Percentiles rank a stretch among this genome's conserved stretches.
These are phyloP conservation scores for Blakeslea trispora DNA, from an alignment of 371 early-diverging fungal species.

Conservation along the genomic window DNA sequence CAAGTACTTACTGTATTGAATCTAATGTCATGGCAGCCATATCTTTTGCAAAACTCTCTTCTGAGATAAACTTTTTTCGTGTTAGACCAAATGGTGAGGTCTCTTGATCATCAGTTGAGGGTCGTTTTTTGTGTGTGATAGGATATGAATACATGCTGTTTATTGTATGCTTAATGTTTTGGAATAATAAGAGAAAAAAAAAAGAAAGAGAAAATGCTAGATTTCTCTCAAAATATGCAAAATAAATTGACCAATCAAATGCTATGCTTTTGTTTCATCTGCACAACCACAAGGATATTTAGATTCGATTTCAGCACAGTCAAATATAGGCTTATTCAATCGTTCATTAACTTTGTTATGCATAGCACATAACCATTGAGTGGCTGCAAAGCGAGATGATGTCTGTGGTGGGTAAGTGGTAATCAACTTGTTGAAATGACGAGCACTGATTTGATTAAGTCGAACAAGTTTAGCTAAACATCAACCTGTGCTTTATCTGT, in stretches of 20 bases:
- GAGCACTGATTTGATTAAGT: slow-evolving; percentile 58
- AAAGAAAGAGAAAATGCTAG: neutral
- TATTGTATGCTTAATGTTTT: neutral
- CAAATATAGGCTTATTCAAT: slow-evolving; percentile 85
- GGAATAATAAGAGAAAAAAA: neutral
- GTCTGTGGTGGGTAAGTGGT: slow-evolving; percentile 86
- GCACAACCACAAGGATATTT: slow-evolving; percentile 93
- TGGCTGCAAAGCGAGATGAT: slow-evolving; percentile 71
- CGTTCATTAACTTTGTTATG: slow-evolving; percentile 97
- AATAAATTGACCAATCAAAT: too few relatives aligned
- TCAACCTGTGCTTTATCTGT: neutral
- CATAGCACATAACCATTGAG: slow-evolving; percentile 92
- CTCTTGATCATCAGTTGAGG: neutral
- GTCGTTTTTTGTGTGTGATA: neutral
- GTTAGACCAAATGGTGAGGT: slow-evolving; percentile 6
- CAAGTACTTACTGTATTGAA: too few relatives aligned
- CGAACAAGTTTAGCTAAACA: neutral
- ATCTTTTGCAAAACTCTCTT: slow-evolving; percentile 30
- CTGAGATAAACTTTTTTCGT: slow-evolving; percentile 26
- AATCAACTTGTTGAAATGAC: slow-evolving; percentile 83
- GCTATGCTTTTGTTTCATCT: slow-evolving; percentile 33
- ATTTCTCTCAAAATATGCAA: too few relatives aligned
- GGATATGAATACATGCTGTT: neutral
- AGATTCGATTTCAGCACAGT: slow-evolving; percentile 84
- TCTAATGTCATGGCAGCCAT: slow-evolving; percentile 31